phyloP scores from a whole-genome alignment of 169 alveolate genomes.

The Amoebophrya sp. region DNA sequence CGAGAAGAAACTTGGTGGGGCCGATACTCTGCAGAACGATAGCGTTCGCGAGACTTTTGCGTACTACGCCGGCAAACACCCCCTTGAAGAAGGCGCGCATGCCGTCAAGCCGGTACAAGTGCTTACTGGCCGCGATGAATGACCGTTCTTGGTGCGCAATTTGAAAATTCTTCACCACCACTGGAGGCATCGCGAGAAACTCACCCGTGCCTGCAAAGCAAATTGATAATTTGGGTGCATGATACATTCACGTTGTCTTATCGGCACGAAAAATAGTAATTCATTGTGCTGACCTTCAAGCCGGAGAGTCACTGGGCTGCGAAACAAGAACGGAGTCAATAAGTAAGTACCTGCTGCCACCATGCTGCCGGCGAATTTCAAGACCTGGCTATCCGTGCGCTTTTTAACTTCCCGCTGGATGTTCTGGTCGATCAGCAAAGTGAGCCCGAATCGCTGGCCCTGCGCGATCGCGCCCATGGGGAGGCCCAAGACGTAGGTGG shows the following conservation, averaged over 20 bases:
- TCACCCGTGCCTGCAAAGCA: background rate
- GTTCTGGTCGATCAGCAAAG: background rate
- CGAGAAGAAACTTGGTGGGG: background rate
- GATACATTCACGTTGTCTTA: no score
- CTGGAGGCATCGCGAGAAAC: conserved; percentile 9
- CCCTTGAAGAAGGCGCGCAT: background rate
- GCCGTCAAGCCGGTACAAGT: background rate
- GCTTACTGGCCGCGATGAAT: background rate
- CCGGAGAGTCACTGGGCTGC: no score
- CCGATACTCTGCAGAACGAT: background rate
- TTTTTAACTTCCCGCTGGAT: background rate
- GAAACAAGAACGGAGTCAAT: no score
- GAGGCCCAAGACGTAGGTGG: background rate
- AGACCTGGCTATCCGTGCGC: background rate
- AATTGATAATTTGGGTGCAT: no score
- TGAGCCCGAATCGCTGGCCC: conserved; percentile 11
- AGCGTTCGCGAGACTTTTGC: background rate
- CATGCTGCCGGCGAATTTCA: background rate
- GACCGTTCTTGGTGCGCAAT: background rate
- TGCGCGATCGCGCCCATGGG: background rate
- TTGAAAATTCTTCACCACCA: background rate
- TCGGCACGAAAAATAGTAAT: no score
- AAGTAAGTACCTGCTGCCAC: background rate
- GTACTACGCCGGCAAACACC: background rate
- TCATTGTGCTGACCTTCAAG: no score